Conservation (phyloP, 2,329 filamentous ascomycete genomes). For the Zymoseptoria passerinii region DNA sequence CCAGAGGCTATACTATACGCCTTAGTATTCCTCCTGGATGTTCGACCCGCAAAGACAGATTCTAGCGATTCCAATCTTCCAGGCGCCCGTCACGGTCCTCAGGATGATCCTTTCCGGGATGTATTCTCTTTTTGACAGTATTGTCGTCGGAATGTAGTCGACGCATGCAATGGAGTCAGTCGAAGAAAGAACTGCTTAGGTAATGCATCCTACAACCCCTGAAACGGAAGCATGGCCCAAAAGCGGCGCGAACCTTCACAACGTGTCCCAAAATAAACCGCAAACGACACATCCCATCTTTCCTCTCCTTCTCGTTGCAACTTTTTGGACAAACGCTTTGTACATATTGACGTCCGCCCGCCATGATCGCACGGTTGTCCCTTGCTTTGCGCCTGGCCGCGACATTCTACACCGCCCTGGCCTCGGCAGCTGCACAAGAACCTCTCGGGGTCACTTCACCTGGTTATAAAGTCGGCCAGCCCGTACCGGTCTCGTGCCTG, state of each 20-base stretch:
- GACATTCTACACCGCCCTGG: conserved; percentile 30
- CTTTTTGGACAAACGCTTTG: background rate
- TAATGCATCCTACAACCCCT: background rate
- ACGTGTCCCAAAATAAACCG: background rate
- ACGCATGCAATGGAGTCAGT: background rate
- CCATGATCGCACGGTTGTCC: conserved; percentile 18
- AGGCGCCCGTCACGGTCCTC: background rate
- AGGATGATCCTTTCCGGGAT: background rate
- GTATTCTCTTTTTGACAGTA: background rate
- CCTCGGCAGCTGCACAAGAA: conserved; percentile 36
- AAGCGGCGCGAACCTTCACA: background rate
- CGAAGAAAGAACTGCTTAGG: background rate
- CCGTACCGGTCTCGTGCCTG: conserved; percentile 45
- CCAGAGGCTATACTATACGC: too few species aligned
- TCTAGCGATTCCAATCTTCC: background rate
- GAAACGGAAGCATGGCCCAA: background rate
- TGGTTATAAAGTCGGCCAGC: conserved; percentile 42
- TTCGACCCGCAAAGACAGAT: too few species aligned
- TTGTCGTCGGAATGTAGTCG: background rate
- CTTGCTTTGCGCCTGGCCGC: conserved; percentile 24
- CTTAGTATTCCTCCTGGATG: too few species aligned
- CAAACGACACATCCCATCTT: background rate
- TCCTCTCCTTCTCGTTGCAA: background rate
- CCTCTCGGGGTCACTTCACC: conserved; percentile 29
- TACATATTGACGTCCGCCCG: conserved; percentile 5